phyloP scores from a whole-genome alignment of 1,284 basidiomycete species.

The Cutaneotrichosporon cavernicola region DNA sequence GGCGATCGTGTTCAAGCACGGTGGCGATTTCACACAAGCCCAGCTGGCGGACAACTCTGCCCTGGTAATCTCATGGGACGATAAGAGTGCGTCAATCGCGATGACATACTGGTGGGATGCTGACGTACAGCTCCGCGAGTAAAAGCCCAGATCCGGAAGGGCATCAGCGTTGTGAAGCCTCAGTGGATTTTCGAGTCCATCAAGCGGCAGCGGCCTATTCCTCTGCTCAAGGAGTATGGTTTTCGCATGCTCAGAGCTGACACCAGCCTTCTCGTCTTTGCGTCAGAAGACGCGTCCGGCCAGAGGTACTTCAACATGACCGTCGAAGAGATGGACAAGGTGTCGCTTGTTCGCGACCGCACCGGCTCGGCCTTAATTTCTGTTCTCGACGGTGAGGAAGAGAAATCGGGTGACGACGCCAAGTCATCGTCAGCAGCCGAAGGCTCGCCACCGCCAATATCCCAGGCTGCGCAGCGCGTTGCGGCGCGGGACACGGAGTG shows the following conservation, averaged over 20 bases:
- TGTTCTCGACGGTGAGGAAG: constrained; percentile 38
- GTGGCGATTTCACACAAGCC: constrained; percentile 68
- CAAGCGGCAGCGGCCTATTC: constrained; percentile 58
- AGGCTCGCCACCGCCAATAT: background rate
- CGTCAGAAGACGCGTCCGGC: constrained; percentile 40
- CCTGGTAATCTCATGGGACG: constrained; percentile 58
- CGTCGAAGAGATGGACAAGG: constrained; percentile 37
- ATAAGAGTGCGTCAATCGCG: constrained; percentile 38
- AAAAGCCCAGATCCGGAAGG: constrained; percentile 57
- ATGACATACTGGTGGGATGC: background rate
- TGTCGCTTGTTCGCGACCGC: constrained; percentile 33
- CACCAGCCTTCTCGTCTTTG: constrained; percentile 45
- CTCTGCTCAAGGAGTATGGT: constrained; percentile 66
- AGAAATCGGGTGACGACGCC: constrained; percentile 20
- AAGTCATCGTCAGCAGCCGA: background rate
- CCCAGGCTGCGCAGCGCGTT: background rate
- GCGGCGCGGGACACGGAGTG: background rate
- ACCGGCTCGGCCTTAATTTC: constrained; percentile 18
- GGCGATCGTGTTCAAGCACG: constrained; percentile 65
- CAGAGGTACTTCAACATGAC: constrained; percentile 43
- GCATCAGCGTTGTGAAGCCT: constrained; percentile 70
- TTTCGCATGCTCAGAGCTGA: constrained; percentile 9
- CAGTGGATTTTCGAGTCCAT: constrained; percentile 80
- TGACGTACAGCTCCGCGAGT: constrained; percentile 40
- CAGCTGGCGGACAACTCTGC: constrained; percentile 46